phyloP scores from a whole-genome alignment of 192 early-diverging fungal genomes.

The Thamnidium elegans region DNA sequence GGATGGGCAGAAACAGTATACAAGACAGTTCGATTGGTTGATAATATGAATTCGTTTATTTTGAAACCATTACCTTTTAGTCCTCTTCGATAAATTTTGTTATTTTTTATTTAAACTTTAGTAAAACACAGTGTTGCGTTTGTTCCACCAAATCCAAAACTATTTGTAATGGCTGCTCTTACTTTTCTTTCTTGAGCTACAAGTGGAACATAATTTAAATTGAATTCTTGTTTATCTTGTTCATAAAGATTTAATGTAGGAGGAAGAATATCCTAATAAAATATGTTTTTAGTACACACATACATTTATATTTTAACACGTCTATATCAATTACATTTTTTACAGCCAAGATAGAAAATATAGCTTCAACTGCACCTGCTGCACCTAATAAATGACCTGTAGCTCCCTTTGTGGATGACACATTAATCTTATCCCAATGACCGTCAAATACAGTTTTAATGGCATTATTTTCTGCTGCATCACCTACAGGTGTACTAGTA shows the following conservation, averaged over 20 bases:
- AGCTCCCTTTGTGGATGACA: conserved; percentile 90
- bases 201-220: conserved; percentile 80
- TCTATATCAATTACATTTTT: conserved; percentile 60
- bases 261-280: conserved; percentile 63
- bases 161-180: conserved; percentile 75
- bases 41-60: conserved; percentile 81
- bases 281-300: background rate
- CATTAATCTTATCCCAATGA: conserved; percentile 49
- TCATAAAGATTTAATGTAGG: conserved; percentile 83
- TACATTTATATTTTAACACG: no score
- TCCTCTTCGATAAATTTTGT: conserved; percentile 60
- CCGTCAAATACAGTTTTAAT: conserved; percentile 76
- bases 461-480: conserved; percentile 82
- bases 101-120: conserved; percentile 43
- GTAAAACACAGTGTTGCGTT: conserved; percentile 71
- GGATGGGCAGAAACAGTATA: conserved; percentile 92
- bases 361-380: conserved; percentile 90
- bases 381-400: conserved; percentile 94
- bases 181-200: conserved; percentile 60
- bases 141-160: conserved; percentile 91
- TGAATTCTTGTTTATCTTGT: conserved; percentile 59
- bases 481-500: conserved; percentile 80
- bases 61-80: conserved; percentile 75
- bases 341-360: conserved; percentile 81
- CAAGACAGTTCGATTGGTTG: conserved; percentile 83